Evolutionary conservation across 176 grass and related monocot species (phyloP), one percentile per base, ranked within the genome.

Genomic region (Ensete glaucum): DNA sequence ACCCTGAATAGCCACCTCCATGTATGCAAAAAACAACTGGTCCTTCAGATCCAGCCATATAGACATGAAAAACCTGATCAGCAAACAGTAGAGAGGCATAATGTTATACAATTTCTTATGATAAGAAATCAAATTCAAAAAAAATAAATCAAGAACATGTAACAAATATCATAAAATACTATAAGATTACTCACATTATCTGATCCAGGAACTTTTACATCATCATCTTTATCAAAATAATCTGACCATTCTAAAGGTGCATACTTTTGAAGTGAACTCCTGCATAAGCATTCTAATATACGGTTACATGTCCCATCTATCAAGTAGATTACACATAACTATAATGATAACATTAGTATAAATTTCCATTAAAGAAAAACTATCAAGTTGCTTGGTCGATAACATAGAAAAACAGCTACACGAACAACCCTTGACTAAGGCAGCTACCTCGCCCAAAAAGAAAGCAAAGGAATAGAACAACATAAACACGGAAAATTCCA

Each of bases 1-100:
- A 94, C 95, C 90, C 90, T 13, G 95, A 87, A 84, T 94, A 99
- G 75, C 95, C 95, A 71, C 95, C 95, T 79, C 95, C 95, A 86
- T 94, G 95, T 26, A 99, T 76, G 66, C 90, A 94, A 79, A 99
- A 91, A 55, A 94, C 90, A 57, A 99, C 88, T 24, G 95, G 95
- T 11, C 95, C 95, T 26, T 91, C 86, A 76, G 90, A 94, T 81
- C 88, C 90, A 76, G 82, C 77, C 69, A 64, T 87, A 78, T 94
- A 99, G 71, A 91, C 80, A 65, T 87, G 89, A 83, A 99, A 99
- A 59, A 86, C 84, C 95, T 99, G 71, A 25, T 78, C 15, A 27
- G 57, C 16, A 50, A 74, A 52, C 11, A 26, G n/a, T 49, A 82
- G 12, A 72, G 24, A 80, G 12, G 9, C 26, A 13, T 27, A 24